phyloP scores from a whole-genome alignment of 164 flowering plant species.

The Chimonanthus salicifolius region DNA sequence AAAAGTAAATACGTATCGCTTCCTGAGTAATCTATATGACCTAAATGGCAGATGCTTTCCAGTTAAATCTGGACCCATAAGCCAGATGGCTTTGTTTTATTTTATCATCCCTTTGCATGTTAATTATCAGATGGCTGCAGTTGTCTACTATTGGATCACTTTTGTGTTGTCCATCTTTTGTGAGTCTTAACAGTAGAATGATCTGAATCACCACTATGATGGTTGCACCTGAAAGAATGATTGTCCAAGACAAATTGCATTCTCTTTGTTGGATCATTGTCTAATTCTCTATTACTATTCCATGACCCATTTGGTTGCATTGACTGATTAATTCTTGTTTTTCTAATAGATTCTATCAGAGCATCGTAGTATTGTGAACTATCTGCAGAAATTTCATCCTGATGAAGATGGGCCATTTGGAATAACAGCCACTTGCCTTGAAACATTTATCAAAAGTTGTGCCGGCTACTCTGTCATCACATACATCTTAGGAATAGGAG shows the following conservation, averaged over 20 bases:
- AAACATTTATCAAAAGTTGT: conserved; percentile 98
- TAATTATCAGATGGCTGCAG: neutral
- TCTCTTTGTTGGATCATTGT: neutral
- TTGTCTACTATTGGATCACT: neutral
- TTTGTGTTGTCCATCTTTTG: neutral
- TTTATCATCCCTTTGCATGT: neutral
- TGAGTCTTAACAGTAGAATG: neutral
- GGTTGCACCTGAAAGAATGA: neutral
- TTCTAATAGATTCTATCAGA: conserved; percentile 73
- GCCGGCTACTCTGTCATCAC: conserved; percentile 99
- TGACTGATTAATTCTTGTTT: neutral
- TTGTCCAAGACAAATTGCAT: no score
- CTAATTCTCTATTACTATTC: neutral
- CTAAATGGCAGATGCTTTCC: neutral
- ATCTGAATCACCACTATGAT: neutral
- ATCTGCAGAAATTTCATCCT: conserved; percentile 96
- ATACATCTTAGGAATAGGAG: conserved; percentile 93
- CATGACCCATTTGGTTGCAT: neutral
- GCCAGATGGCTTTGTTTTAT: no score
- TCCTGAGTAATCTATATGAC: neutral
- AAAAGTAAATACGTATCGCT: neutral
- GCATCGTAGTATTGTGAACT: conserved; percentile 88
- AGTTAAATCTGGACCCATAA: neutral
- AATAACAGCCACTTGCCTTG: conserved; percentile 95
- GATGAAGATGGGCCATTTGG: conserved; percentile 99